These are phyloP conservation scores for Crithidia bombi DNA, from an alignment of 208 protist species.

Conservation along the genomic window DNA sequence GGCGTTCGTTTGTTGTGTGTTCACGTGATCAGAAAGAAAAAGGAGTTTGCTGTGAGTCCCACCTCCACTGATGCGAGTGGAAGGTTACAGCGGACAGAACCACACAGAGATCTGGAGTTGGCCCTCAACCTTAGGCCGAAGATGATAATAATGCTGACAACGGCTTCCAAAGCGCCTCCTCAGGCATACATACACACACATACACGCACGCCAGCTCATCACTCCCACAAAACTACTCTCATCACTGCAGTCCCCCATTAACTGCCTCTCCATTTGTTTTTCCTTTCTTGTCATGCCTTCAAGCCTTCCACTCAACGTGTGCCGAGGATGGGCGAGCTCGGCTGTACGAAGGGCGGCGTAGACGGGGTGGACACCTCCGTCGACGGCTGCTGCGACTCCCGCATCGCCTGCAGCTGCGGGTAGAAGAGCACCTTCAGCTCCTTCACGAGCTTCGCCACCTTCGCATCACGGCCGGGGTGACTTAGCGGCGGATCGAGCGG, in stretches of 20 bases:
- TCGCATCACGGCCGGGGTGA: conserved; percentile 51
- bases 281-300: neutral
- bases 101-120: too few species aligned
- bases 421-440: conserved; percentile 81
- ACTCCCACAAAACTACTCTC: conserved; percentile 3
- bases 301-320: neutral
- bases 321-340: conserved; percentile 37
- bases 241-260: neutral
- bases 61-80: too few species aligned
- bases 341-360: conserved; percentile 15
- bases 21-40: too few species aligned
- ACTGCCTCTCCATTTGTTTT: neutral
- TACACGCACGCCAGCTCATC: too few species aligned
- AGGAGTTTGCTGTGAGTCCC: too few species aligned
- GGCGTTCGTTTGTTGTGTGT: too few species aligned
- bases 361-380: conserved; percentile 25
- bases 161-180: too few species aligned
- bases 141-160: too few species aligned
- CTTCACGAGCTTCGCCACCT: conserved; percentile 62
- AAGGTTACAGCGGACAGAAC: too few species aligned
- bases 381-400: conserved; percentile 18
- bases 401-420: conserved; percentile 46
- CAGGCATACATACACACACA: too few species aligned
- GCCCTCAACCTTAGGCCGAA: too few species aligned
- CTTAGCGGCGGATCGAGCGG: conserved; percentile 58